Evolutionary conservation across 1,284 basidiomycete genomes (phyloP), one percentile per base, ranked within the genome.

Genomic region (Cryptococcus jaspeensis): DNA sequence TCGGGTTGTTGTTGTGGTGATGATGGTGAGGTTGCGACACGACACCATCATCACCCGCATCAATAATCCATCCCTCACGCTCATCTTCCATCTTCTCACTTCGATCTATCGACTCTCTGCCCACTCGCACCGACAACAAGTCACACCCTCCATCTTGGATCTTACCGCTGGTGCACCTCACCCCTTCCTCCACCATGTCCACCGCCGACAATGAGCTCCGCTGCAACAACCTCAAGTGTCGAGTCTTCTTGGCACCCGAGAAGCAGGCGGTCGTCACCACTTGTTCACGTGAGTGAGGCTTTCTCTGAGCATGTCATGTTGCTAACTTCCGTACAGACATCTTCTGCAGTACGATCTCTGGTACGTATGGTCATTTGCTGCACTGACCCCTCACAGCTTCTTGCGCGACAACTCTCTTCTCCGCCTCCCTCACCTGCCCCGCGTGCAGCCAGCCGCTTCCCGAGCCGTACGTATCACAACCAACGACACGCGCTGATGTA

Each of bases 211-310:
- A 46, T 32, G 45, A 28, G 32, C 45, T 46, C 11, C 54, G 58
- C 12, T 70, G 68, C 55, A 70, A 70, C 52, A 62, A 64, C 40
- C 59, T 68, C 28, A 60, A 60, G 40, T 70, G 68, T 51, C 38
- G 68, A 28, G 52, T 40, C 13, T 44, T 51, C 40, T 39, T 70
- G 12, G 59, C 45, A 7, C 35, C 42, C 18, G 57, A 67, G 50
- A 66, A 61, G 12, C 61, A 60, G 52, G 68, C 65, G 3, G 65
- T 71, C 46, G 65, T 71, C 20, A 63, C 66, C 20, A 63, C 62
- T 44, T 71, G 68, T 52, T 62, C 61, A 42, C 61, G 63, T 70
- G 23, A 62, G 64, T 59, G n/a, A 18, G 13, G 2, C 5, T 49
- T 28, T 15, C 12, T 35, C 28, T 9, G 9, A 5, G 28, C 28